These are phyloP conservation scores for Quercus phellos DNA, from an alignment of 331 rosid genomes.

Conservation along the genomic window DNA sequence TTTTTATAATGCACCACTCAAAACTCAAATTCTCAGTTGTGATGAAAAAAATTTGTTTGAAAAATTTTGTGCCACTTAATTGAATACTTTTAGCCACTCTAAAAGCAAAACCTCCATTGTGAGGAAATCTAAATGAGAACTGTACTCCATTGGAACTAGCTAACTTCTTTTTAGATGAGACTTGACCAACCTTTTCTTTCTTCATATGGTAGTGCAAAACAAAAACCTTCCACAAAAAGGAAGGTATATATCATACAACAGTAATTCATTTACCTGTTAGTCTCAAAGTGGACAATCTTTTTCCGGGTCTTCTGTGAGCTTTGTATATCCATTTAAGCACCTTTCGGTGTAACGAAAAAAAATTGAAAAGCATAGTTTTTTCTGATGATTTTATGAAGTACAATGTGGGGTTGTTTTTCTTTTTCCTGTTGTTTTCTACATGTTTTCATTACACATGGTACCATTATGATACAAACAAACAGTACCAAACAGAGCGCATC, in stretches of 20 bases:
- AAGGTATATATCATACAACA: slow-evolving; percentile 10
- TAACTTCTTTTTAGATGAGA: slow-evolving; percentile 50
- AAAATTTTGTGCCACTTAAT: too few species aligned
- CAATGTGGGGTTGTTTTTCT: background rate
- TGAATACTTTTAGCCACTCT: too few species aligned
- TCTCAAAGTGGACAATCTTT: background rate
- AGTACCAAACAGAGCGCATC: slow-evolving; percentile 46
- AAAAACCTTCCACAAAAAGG: slow-evolving; percentile 20
- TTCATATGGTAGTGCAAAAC: slow-evolving; percentile 19
- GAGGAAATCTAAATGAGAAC: slow-evolving; percentile 2
- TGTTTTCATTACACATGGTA: slow-evolving; percentile 14
- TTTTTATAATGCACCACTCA: too few species aligned
- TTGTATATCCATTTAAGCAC: background rate
- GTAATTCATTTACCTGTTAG: slow-evolving; percentile 1
- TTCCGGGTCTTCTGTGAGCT: slow-evolving; percentile 7
- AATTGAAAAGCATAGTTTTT: background rate
- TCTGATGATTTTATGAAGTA: background rate
- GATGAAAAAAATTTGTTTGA: too few species aligned
- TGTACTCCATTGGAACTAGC: slow-evolving; percentile 38
- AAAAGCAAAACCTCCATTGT: background rate
- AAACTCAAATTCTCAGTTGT: too few species aligned
- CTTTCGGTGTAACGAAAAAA: background rate
- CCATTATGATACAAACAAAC: slow-evolving; percentile 36
- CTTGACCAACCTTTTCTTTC: slow-evolving; percentile 55
- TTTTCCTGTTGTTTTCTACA: background rate